Evolutionary conservation across 129 eudicot genomes (phyloP).

Genomic region (Lactuca saligna): DNA sequence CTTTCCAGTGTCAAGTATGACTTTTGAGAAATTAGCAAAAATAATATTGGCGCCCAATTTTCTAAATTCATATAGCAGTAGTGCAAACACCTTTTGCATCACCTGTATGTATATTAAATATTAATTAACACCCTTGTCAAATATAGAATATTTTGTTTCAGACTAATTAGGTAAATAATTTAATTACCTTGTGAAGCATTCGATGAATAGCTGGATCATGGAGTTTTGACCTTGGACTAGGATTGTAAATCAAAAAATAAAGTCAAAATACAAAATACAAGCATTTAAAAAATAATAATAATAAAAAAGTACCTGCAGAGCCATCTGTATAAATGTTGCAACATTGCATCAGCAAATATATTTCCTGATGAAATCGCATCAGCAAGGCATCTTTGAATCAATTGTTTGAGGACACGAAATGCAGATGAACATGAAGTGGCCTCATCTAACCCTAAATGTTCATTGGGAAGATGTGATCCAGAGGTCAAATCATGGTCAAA

Average conservation of each 20-base stretch:
- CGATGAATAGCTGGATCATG: conserved; percentile 94
- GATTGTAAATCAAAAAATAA: no score
- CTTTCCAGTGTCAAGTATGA: conserved; percentile 89
- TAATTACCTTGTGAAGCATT: conserved; percentile 82
- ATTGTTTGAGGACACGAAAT: conserved; percentile 77
- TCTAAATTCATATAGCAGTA: conserved; percentile 79
- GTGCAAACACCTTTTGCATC: conserved; percentile 88
- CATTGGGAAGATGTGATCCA: no score
- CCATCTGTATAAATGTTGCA: conserved; percentile 96
- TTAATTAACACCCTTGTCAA: neutral
- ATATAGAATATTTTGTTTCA: neutral
- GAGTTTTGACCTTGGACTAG: conserved; percentile 86
- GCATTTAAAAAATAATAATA: neutral
- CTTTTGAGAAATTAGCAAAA: conserved; percentile 76
- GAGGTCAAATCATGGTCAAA: conserved; percentile 27
- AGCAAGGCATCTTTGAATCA: conserved; percentile 81
- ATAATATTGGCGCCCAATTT: conserved; percentile 86
- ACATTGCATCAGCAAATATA: conserved; percentile 81
- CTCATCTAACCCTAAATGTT: no score
- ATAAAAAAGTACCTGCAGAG: conserved; percentile 72
- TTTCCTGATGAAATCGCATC: conserved; percentile 85
- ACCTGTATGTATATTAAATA: conserved; percentile 44
- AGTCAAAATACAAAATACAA: no score
- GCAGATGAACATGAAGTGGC: conserved; percentile 79
- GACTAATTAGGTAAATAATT: neutral